These are phyloP conservation scores for Blastocystis sp. DNA, from an alignment of 352 stramenopile species.

Conservation along the genomic window DNA sequence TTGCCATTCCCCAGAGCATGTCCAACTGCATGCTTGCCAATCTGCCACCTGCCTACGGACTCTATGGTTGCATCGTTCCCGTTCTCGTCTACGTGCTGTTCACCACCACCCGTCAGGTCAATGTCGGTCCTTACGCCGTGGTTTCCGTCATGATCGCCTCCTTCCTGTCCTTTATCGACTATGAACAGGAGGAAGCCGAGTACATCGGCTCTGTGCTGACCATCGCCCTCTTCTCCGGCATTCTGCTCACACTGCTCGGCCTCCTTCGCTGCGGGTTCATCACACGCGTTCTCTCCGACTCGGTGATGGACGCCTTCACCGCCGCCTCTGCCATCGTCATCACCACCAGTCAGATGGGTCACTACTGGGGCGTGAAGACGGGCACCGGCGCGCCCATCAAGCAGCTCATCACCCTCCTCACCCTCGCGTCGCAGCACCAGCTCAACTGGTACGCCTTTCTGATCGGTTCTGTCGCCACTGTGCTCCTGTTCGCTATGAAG, in stretches of 20 bases:
- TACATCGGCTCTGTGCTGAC: background rate
- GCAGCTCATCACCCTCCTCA: background rate
- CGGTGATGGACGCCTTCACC: constrained; percentile 27
- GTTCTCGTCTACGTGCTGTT: background rate
- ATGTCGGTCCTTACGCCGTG: constrained; percentile 37
- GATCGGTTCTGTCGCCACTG: background rate
- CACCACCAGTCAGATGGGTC: background rate
- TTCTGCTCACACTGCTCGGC: constrained; percentile 1
- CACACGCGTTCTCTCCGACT: constrained; percentile 17
- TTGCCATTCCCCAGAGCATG: constrained; percentile 55
- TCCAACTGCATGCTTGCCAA: constrained; percentile 35
- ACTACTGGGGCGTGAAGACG: constrained; percentile 4
- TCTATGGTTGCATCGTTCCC: constrained; percentile 27
- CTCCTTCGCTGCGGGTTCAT: background rate
- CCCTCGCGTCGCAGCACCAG: background rate
- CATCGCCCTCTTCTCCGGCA: constrained; percentile 9
- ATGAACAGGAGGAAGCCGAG: constrained; percentile 2
- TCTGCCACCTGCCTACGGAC: constrained; percentile 25
- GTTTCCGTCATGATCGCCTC: background rate
- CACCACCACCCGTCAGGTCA: background rate
- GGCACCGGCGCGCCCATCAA: background rate
- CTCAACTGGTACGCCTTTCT: constrained; percentile 15
- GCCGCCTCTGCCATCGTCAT: constrained; percentile 26
- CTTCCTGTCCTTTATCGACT: constrained; percentile 21
- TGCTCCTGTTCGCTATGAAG: constrained; percentile 16